Evolutionary conservation across 2,329 filamentous ascomycete genomes (phyloP).

Genomic region (Colletotrichum lupini): DNA sequence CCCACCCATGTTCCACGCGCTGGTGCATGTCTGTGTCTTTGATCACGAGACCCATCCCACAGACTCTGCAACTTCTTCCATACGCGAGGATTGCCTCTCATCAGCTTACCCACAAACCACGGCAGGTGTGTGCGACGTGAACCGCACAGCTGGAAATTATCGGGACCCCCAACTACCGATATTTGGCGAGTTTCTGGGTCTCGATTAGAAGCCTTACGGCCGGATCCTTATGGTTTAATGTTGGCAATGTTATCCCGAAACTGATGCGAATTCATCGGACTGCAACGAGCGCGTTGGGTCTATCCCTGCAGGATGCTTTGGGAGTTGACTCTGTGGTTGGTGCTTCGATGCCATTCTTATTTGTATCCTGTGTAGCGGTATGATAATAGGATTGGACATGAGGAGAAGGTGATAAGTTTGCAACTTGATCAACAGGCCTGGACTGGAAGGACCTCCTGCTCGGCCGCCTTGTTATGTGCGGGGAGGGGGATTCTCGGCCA

Average conservation of each 20-base stretch:
- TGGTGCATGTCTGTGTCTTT: slow-evolving; percentile 9
- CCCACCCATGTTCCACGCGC: slow-evolving; percentile 1
- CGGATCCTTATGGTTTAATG: neutral
- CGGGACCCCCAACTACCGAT: slow-evolving; percentile 25
- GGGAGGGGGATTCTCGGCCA: neutral
- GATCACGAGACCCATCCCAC: slow-evolving; percentile 25
- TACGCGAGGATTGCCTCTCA: neutral
- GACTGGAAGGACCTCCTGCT: neutral
- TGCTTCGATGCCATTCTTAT: neutral
- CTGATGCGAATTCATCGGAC: slow-evolving; percentile 2
- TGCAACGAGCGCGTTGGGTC: neutral
- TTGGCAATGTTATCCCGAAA: neutral
- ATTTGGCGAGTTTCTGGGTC: slow-evolving; percentile 6
- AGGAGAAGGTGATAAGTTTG: neutral
- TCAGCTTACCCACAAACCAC: neutral
- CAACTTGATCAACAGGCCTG: neutral
- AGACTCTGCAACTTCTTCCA: neutral
- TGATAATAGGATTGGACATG: neutral
- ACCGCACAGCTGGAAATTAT: slow-evolving; percentile 2
- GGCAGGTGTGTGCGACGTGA: neutral
- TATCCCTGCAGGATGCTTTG: slow-evolving; percentile 9
- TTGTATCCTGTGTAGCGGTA: neutral
- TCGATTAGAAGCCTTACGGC: neutral
- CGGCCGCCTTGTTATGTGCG: neutral
- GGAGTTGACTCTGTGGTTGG: neutral